Base-by-base conservation (phyloP, 805 yeast genomes). In the Candida railenensis region DNA sequence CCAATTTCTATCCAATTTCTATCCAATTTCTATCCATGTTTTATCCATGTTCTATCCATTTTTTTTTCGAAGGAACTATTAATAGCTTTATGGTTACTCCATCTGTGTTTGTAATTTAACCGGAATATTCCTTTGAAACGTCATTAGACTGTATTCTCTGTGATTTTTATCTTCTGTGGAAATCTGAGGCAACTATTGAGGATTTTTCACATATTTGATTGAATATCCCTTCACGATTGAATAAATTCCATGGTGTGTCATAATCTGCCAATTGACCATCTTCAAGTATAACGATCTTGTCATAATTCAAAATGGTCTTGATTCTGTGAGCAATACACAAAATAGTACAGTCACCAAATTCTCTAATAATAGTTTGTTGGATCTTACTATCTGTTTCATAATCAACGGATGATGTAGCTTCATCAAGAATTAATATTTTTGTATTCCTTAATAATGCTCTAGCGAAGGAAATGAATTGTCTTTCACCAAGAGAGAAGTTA, bases 251-350 rank as follows among this genome's bases (percentile, higher is more conserved):
- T 1, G 96, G 96, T 42, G 83, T 81, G 54, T 84, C 96, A 55
- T 77, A 87, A 59, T 89, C 96, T 43, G 73, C 77, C 3, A 86
- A 80, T 56, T 79, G 79, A 49, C 96, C 96, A 40, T 85, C 82
- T 57, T 88, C 96, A 73, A 89, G 75, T 4, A 89, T 96, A 53
- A 89, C 71, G 46, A 89, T 85, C 63, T 80, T 79, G 57, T 89
- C 96, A 50, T 87, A 86, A 56, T 81, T 80, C 42, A 83, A 66
- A 53, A 86, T 86, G 0, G 92, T 83, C 52, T 83, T 78, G 69
- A 90, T 73, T 51, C 97, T 74, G 66, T 89, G 97, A 2, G 96
- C 96, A 66, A 90, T 89, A 52, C 96, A 89, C 52, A 89, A 71
- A 43, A 89, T 83, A 0, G 96, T 89, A 50, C 94, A 83, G 22